These are phyloP conservation scores for Orbilia javanica DNA, from an alignment of 2,329 filamentous ascomycete genomes.

Conservation along the genomic window DNA sequence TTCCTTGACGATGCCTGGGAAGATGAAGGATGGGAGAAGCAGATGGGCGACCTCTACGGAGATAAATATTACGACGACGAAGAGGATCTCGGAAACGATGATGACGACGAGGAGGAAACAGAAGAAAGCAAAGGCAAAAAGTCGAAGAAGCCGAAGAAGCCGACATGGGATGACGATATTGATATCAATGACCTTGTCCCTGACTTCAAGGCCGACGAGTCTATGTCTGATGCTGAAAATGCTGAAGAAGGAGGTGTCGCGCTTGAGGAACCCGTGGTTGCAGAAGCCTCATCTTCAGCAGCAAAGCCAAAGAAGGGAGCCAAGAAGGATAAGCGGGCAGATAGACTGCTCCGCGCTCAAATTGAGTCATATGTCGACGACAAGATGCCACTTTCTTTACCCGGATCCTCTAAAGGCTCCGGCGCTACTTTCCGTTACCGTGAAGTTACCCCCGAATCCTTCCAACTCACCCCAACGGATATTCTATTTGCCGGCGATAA, in stretches of 20 bases:
- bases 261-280: constrained; percentile 63
- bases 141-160: constrained; percentile 79
- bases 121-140: constrained; percentile 68
- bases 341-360: constrained; percentile 51
- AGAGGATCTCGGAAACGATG: constrained; percentile 73
- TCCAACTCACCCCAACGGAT: constrained; percentile 88
- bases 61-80: constrained; percentile 86
- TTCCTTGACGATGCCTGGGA: constrained; percentile 88
- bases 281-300: constrained; percentile 10
- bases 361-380: constrained; percentile 55
- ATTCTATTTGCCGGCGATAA: constrained; percentile 91
- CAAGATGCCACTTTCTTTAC: constrained; percentile 47
- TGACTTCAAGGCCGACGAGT: constrained; percentile 79
- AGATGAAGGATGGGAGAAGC: constrained; percentile 86
- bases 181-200: constrained; percentile 93
- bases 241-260: constrained; percentile 65
- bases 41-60: constrained; percentile 89
- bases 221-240: constrained; percentile 65
- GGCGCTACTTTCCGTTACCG: constrained; percentile 83
- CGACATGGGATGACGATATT: constrained; percentile 95
- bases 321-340: constrained; percentile 70
- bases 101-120: constrained; percentile 68
- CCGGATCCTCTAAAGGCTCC: constrained; percentile 64
- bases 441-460: constrained; percentile 89
- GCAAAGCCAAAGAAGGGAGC: constrained; percentile 66